Evolutionary conservation across 257 asterid genomes (phyloP), one percentile per base, ranked within the genome.

Genomic region (Lavandula angustifolia): DNA sequence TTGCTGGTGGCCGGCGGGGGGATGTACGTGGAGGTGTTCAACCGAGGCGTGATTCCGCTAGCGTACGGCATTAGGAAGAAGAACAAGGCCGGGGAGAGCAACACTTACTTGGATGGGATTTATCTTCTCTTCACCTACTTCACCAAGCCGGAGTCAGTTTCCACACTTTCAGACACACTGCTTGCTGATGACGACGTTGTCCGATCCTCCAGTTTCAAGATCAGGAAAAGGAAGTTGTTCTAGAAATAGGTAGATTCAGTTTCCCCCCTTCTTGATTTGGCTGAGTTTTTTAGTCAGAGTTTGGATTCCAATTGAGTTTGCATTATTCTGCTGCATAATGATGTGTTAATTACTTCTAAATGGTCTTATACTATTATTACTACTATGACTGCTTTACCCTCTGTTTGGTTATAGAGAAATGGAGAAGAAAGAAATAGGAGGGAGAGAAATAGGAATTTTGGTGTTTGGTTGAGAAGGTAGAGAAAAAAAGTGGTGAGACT

Each of bases 1-100:
- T 73, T 90, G 89, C 85, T 90, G 7, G 91, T 90, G 22, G 96
- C 97, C 11, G 99, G 97, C 62, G 99, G 99, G 3, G 96, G 92
- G 2, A 87, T 89, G 99, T 87, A 94, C n/a, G 88, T 87, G 41
- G 97, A 90, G 71, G 95, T 94, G 70, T 90, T 85, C 87, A 94
- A 94, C 73, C 79, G 97, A 62, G 99, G 99, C 6, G 94, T 94
- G 42, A 87, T 94, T 74, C 99, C 99, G 2, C 89, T 90, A 8
- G 95, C 99, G 3, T 94, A 94, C 78, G 64, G 82, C 79, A 90
- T 94, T 67, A 83, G 56, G 81, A 87, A 77, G 88, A 87, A 76
- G 62, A 94, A 94, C 73, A 90, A 76, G 67, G 96, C 91, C 3
- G 99, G 99, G 67, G 99, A 94, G 75, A 87, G 78, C 67, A 90